Conservation (phyloP, 176 grass and related monocot species). For the Chloris gayana region DNA sequence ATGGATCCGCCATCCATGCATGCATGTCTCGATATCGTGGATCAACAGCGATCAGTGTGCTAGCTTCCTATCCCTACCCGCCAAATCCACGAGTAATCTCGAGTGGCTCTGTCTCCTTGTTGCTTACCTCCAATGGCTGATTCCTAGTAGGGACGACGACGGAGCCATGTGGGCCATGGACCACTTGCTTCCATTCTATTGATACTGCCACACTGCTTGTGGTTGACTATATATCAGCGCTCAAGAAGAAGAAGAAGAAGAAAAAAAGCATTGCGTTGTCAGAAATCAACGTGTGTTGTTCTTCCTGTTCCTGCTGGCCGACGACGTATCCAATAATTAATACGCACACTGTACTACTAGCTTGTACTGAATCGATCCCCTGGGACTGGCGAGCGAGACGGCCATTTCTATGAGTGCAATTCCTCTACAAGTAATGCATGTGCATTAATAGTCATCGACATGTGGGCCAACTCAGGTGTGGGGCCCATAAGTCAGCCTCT, state of each 20-base stretch:
- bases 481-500: no score
- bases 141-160: neutral
- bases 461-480: no score
- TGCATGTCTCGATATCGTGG: neutral
- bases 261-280: no score
- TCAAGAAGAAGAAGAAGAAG: no score
- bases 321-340: neutral
- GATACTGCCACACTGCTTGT: neutral
- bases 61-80: constrained; percentile 14
- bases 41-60: neutral
- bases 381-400: no score
- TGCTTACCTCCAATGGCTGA: constrained; percentile 33
- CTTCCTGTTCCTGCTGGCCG: neutral
- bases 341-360: no score
- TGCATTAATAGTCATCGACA: no score
- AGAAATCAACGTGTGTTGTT: constrained; percentile 7
- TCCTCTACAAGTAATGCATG: no score
- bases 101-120: constrained; percentile 40
- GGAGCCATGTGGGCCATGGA: neutral
- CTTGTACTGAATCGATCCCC: no score
- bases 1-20: neutral
- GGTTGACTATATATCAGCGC: neutral
- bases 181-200: neutral
- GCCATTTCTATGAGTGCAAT: no score
- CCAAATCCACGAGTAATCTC: constrained; percentile 41